Conservation (phyloP, 495 filamentous ascomycete genomes). For the Bacidia gigantensis region DNA sequence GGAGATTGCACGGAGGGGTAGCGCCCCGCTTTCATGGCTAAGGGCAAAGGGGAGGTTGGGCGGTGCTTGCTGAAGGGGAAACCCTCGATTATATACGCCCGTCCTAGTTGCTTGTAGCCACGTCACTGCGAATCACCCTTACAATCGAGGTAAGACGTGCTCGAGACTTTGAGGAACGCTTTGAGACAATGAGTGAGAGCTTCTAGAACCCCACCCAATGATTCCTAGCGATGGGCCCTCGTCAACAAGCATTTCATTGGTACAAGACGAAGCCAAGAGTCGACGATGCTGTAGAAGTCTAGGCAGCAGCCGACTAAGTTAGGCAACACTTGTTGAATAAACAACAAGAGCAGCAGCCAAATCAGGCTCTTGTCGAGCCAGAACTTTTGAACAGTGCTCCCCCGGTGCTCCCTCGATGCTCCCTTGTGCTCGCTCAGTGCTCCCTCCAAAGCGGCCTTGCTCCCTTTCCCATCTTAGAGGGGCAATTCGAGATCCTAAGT, state of each 20-base stretch:
- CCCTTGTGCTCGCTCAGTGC: slow-evolving; percentile 3
- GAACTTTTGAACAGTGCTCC: not conserved
- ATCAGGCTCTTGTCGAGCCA: slow-evolving; percentile 4
- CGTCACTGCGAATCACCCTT: no score
- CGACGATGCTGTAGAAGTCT: slow-evolving; percentile 5
- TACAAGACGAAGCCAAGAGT: slow-evolving; percentile 6
- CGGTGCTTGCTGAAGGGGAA: no score
- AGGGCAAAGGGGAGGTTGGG: no score
- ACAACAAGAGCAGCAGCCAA: slow-evolving; percentile 1
- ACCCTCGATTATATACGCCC: no score
- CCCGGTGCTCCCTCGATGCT: slow-evolving; percentile 1
- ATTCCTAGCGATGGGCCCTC: slow-evolving; percentile 5
- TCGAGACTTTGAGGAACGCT: slow-evolving; percentile 3
- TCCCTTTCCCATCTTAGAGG: slow-evolving; percentile 5
- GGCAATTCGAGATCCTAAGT: slow-evolving; percentile 4
- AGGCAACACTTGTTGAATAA: slow-evolving; percentile 4
- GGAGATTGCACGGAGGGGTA: no score
- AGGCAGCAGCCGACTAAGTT: slow-evolving; percentile 7
- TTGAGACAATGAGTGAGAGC: slow-evolving; percentile 1
- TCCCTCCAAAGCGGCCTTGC: slow-evolving; percentile 1
- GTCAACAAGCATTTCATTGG: slow-evolving; percentile 7
- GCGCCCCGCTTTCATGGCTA: no score
- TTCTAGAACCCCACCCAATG: slow-evolving; percentile 7
- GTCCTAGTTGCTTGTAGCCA: no score
- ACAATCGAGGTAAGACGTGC: not conserved